Evolutionary conservation across 148 eudicot genomes (phyloP), one percentile per base, ranked within the genome.

Genomic region (Tetragonia tetragonoides): DNA sequence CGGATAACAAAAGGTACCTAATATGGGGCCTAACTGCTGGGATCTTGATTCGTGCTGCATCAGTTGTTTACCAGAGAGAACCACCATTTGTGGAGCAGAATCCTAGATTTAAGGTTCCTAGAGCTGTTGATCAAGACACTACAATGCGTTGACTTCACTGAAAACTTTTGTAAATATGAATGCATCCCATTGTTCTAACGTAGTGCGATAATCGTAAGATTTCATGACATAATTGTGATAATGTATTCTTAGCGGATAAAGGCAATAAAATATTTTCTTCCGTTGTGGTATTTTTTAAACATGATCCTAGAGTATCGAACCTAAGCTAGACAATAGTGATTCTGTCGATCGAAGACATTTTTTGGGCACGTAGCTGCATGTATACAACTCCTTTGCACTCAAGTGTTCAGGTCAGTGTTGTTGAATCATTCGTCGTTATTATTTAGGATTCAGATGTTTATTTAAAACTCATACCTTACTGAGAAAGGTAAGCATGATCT

Each of bases 11-110:
- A 78, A 89, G 87, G 77, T 88, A 84, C 66, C 28, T 91, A 75
- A 93, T 95, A 82, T 93, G 94, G 93, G 99, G 95, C 70, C 79
- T 95, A 81, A 95, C 99, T 41, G 97, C 99, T 65, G 92, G 90
- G 56, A 88, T 95, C 73, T 82, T 95, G 89, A 95, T 93, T 77
- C 87, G 88, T 72, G 97, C 92, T 69, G 99, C 99, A 41, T 86
- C 99, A 9, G 85, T 95, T 75, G 97, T 91, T 69, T 95, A 89
- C 70, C 89, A 90, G 72, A 90, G 85, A 77, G 81, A 85, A 39
- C 97, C 99, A 7, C 88, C 90, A 59, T 94, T 94, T 78, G 68
- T 78, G 66, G 89, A 85, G 85, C 95, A 89, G 83, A 87, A 84
- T 75, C 93, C 90, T 40, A 87, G 81, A 77, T 85, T 82, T 81